These are phyloP conservation scores for Coniferiporia sulphurascens DNA, from an alignment of 1,284 basidiomycete genomes.

Conservation along the genomic window DNA sequence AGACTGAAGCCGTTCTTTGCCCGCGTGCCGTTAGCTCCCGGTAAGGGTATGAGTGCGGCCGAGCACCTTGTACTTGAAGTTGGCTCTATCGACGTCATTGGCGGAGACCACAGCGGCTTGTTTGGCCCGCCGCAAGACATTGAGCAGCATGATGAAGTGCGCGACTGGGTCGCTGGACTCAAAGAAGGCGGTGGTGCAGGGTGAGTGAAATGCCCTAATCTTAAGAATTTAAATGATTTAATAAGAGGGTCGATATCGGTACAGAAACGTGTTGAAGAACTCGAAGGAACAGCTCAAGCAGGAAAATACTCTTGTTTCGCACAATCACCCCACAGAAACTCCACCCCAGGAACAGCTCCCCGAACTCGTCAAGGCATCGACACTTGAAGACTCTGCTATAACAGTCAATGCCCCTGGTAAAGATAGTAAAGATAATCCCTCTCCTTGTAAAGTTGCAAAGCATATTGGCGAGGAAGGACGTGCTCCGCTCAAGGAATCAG, in stretches of 20 bases:
- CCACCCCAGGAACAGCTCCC: not conserved
- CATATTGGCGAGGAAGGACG: not conserved
- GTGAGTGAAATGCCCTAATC: not conserved
- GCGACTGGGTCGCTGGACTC: conserved; percentile 13
- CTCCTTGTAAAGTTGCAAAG: not conserved
- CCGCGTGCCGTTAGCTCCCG: conserved; percentile 6
- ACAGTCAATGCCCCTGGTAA: not conserved
- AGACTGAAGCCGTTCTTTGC: conserved; percentile 14
- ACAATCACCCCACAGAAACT: not conserved
- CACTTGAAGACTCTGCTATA: not conserved
- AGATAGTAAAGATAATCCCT: not conserved
- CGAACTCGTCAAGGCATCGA: not conserved
- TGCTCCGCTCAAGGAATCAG: no score
- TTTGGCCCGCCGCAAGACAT: conserved; percentile 13
- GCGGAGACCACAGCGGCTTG: conserved; percentile 8
- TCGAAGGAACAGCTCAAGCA: not conserved
- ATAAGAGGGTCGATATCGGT: not conserved
- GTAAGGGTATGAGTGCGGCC: conserved; percentile 1
- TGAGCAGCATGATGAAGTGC: conserved; percentile 11
- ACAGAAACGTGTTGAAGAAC: conserved; percentile 14
- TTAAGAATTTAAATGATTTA: not conserved
- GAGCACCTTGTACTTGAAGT: conserved; percentile 15
- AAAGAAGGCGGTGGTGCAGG: conserved; percentile 7
- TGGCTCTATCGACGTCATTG: conserved; percentile 3
- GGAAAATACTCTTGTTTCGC: not conserved